A percentile compares a stretch with the other conserved stretches of the same genome.
Evolutionary conservation across 192 early-diverging fungal genomes (phyloP).

Genomic region (Umbelopsis ramanniana): DNA sequence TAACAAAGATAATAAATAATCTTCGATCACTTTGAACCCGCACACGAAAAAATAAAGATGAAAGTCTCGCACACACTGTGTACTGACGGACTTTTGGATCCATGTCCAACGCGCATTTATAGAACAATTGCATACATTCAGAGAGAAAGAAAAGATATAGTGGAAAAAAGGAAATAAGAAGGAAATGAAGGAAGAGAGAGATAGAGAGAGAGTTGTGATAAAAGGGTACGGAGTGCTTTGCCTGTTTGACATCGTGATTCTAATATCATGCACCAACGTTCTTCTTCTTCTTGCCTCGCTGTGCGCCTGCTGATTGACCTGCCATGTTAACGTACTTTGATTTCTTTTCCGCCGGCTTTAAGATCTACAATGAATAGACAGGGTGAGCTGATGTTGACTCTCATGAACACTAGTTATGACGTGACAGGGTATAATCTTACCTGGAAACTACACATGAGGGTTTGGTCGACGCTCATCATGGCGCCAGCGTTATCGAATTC

Average conservation of each 20-base stretch:
- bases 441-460: constrained; percentile 87
- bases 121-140: constrained; percentile 21
- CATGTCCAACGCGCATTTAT: constrained; percentile 21
- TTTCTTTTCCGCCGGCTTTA: constrained; percentile 96
- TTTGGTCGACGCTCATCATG: constrained; percentile 89
- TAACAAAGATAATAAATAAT: too few relatives aligned
- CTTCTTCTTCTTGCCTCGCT: constrained; percentile 71
- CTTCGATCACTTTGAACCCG: background rate
- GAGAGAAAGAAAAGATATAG: constrained; percentile 1
- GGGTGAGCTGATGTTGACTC: background rate
- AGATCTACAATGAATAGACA: constrained; percentile 62
- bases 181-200: constrained; percentile 16
- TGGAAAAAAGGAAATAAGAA: constrained; percentile 24
- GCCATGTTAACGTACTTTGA: constrained; percentile 76
- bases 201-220: constrained; percentile 20
- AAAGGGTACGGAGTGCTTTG: constrained; percentile 7
- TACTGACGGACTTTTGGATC: background rate
- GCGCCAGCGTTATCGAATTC: constrained; percentile 89
- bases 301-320: constrained; percentile 65
- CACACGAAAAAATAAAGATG: background rate
- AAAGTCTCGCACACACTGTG: background rate
- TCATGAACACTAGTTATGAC: background rate
- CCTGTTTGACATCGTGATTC: constrained; percentile 12
- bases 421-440: constrained; percentile 27
- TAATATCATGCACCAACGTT: constrained; percentile 33